Base-by-base conservation (phyloP, 805 yeast genomes). In the Metschnikowia rubicola region DNA sequence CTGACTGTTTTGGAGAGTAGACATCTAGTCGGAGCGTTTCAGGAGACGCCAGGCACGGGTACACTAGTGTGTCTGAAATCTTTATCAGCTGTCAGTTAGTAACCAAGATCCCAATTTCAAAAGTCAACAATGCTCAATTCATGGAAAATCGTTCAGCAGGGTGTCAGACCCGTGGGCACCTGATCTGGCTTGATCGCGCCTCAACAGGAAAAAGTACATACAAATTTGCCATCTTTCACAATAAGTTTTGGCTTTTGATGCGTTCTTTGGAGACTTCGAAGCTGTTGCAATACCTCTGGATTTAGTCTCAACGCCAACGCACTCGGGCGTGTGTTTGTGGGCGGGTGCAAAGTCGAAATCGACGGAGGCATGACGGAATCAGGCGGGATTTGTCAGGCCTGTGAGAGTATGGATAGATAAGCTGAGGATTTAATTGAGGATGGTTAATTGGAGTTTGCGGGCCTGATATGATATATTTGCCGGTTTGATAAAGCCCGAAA, bases 21-120 rank as follows among this genome's bases (percentile, higher is more conserved):
- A 71, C 50, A 47, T 68, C 72, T 26, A 69, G 63, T 39, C 68
- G 68, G 46, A 67, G 64, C 37, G 61, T 64, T 47, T 71, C 76
- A 13, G 65, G 66, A 15, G 64, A 52, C 28, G 57, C 57, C 17
- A 60, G 48, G 48, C 74, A 71, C 10, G 75, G 74, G 37, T 58
- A 68, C 28, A 54, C 50, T 41, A 61, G 42, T 4, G 55, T 44
- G 30, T 65, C 66, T 15, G 59, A 52, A 34, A 68, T 49, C 43
- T 61, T 65, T 30, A 70, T 57, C 38, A 65, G 65, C 64, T 67
- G 47, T 32, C 17, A 57, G 61, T 65, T 60, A 57, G 48, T 45
- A 45, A 19, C 26, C 26, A 21, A 21, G 26, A 21, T 21, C 5
- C 26, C 5, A 7, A 21, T 21, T 1, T 21, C 7, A 21, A 21